phyloP scores from a whole-genome alignment of 495 filamentous ascomycete genomes.

The Penicillium salamii region DNA sequence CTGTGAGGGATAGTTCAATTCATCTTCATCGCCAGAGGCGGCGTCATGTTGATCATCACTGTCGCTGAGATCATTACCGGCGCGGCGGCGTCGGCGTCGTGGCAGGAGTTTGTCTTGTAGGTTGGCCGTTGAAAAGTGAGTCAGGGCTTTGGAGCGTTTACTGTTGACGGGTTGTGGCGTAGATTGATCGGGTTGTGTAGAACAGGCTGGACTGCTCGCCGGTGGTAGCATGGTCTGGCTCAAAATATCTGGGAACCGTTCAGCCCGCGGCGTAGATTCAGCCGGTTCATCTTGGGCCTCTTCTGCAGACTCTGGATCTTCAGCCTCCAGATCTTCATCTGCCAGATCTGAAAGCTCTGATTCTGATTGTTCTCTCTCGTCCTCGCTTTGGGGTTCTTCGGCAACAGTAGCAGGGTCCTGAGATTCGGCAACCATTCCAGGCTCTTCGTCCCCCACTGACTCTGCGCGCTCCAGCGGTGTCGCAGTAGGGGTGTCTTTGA shows the following conservation, averaged over 20 bases:
- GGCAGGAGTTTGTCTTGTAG: slow-evolving; percentile 49
- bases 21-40: slow-evolving; percentile 39
- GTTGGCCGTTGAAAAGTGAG: slow-evolving; percentile 43
- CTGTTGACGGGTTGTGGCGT: slow-evolving; percentile 15
- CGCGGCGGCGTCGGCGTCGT: slow-evolving; percentile 26
- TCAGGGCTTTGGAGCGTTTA: slow-evolving; percentile 29
- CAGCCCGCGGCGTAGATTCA: slow-evolving; percentile 10
- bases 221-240: slow-evolving; percentile 55
- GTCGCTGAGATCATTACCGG: slow-evolving; percentile 19
- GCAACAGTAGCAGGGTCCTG: neutral
- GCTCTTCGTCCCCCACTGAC: neutral
- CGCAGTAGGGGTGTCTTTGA: slow-evolving; percentile 15
- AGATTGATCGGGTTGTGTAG: slow-evolving; percentile 5
- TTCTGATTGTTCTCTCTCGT: neutral
- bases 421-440: neutral
- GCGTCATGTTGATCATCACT: slow-evolving; percentile 36
- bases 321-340: no score
- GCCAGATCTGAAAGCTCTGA: slow-evolving; percentile 1
- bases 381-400: neutral
- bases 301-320: no score
- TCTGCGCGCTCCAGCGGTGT: neutral
- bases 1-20: slow-evolving; percentile 29
- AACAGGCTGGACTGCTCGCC: slow-evolving; percentile 41
- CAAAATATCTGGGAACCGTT: slow-evolving; percentile 31
- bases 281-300: neutral